phyloP scores from a whole-genome alignment of 2,329 filamentous ascomycete genomes.

The Neonectria hederae region DNA sequence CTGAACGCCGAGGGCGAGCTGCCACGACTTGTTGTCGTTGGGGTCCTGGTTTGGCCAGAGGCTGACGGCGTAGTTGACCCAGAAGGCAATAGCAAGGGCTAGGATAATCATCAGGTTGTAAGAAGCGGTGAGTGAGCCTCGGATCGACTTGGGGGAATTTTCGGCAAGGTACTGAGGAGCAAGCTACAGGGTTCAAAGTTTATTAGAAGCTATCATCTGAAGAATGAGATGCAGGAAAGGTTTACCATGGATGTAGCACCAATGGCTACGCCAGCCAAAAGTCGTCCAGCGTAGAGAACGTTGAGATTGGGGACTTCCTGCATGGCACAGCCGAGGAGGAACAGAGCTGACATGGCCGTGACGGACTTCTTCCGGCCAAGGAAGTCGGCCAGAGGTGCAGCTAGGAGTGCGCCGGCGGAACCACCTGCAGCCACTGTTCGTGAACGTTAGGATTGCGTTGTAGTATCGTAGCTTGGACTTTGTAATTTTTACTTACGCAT shows the following conservation, averaged over 20 bases:
- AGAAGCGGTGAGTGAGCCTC: conserved; percentile 13
- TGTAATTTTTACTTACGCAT: conserved; percentile 9
- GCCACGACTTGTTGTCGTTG: conserved; percentile 7
- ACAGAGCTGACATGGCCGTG: conserved; percentile 9
- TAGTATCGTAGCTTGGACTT: neutral
- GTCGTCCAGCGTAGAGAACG: conserved; percentile 13
- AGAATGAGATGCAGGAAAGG: neutral
- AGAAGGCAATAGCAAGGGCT: conserved; percentile 16
- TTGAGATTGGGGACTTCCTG: conserved; percentile 18
- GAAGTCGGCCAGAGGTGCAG: conserved; percentile 17
- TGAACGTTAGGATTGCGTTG: neutral
- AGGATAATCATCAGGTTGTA: conserved; percentile 23
- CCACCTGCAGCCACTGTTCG: conserved; percentile 18
- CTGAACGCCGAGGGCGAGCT: conserved; percentile 25
- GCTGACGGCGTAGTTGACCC: conserved; percentile 23
- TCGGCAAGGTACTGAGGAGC: conserved; percentile 19
- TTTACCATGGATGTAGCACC: conserved; percentile 17
- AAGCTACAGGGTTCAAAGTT: neutral
- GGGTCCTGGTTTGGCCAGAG: conserved; percentile 1
- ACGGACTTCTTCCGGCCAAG: conserved; percentile 19
- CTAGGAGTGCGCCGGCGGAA: conserved; percentile 12
- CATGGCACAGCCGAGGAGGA: conserved; percentile 14
- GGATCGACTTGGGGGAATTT: conserved; percentile 17
- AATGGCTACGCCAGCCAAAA: conserved; percentile 12
- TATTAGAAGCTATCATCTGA: neutral